phyloP scores from a whole-genome alignment of 176 grass and related monocot genomes.

The Aechmea fasciata region DNA sequence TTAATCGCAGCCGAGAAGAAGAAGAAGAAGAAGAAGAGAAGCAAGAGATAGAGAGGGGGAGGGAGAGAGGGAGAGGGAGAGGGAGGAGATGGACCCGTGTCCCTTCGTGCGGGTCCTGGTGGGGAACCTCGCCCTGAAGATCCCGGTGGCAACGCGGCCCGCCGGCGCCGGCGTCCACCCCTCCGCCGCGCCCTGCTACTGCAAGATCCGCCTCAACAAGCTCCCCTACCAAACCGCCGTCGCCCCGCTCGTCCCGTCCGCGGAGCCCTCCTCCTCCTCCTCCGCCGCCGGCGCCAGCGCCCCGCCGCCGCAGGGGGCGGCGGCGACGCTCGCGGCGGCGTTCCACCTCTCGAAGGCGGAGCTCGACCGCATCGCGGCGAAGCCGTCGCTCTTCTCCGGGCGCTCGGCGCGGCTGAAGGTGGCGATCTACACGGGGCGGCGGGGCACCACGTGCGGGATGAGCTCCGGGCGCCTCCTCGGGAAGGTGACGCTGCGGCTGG shows the following conservation, averaged over 20 bases:
- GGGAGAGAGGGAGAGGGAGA: background rate
- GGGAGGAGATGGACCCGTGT: constrained; percentile 69
- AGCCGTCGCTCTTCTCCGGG: constrained; percentile 50
- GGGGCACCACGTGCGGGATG: constrained; percentile 41
- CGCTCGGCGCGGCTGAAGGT: constrained; percentile 46
- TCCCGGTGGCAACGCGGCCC: constrained; percentile 33
- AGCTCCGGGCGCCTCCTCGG: constrained; percentile 57
- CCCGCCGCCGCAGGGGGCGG: background rate
- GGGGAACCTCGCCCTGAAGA: constrained; percentile 66
- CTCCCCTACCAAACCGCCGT: constrained; percentile 37
- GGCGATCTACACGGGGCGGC: constrained; percentile 54
- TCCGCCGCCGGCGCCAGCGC: no score
- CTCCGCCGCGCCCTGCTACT: constrained; percentile 52
- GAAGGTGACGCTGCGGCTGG: constrained; percentile 55
- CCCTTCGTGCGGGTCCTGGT: constrained; percentile 90
- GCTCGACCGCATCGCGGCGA: constrained; percentile 43
- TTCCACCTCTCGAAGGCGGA: constrained; percentile 21
- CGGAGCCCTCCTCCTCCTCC: constrained; percentile 17
- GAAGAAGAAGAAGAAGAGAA: background rate
- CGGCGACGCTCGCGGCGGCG: constrained; percentile 4
- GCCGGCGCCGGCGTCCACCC: constrained; percentile 55
- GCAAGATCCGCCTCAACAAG: constrained; percentile 74
- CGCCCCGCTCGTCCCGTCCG: constrained; percentile 30
- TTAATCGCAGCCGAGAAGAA: background rate
- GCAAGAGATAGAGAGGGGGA: background rate